phyloP scores from a whole-genome alignment of 495 filamentous ascomycete genomes.

The Bryoglossum gracile region DNA sequence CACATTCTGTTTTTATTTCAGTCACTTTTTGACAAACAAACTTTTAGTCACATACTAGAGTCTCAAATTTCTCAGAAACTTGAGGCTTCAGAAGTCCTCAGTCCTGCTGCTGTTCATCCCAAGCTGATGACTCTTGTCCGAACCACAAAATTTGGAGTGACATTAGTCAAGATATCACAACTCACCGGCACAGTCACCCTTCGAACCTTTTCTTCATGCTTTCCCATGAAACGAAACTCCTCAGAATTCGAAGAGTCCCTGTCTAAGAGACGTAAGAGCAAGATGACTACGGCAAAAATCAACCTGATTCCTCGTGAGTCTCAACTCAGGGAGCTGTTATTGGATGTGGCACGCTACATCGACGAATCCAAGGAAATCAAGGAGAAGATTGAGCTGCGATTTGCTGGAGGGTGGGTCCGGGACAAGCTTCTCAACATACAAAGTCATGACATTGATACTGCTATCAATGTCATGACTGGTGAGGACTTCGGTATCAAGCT shows the following conservation, averaged over 20 bases:
- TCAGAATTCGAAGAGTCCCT: neutral
- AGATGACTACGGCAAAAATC: conserved; percentile 36
- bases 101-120: no score
- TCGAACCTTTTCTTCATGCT: conserved; percentile 3
- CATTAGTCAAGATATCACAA: conserved; percentile 2
- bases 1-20: no score
- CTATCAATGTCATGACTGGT: conserved; percentile 92
- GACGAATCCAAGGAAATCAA: conserved; percentile 40
- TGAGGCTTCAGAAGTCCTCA: no score
- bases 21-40: no score
- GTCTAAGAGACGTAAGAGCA: conserved; percentile 9
- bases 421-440: conserved; percentile 81
- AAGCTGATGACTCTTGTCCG: conserved; percentile 6
- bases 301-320: conserved; percentile 59
- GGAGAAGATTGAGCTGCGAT: conserved; percentile 62
- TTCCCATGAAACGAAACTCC: conserved; percentile 20
- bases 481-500: conserved; percentile 69
- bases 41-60: no score
- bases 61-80: no score
- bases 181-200: conserved; percentile 6
- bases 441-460: conserved; percentile 91
- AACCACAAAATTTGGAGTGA: neutral
- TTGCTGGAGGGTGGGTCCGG: conserved; percentile 97
- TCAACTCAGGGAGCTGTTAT: conserved; percentile 60
- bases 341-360: conserved; percentile 67